Percentiles rank a stretch among this genome's conserved stretches.
Conservation (phyloP, 331 rosid species). For the Saraca asoca region DNA sequence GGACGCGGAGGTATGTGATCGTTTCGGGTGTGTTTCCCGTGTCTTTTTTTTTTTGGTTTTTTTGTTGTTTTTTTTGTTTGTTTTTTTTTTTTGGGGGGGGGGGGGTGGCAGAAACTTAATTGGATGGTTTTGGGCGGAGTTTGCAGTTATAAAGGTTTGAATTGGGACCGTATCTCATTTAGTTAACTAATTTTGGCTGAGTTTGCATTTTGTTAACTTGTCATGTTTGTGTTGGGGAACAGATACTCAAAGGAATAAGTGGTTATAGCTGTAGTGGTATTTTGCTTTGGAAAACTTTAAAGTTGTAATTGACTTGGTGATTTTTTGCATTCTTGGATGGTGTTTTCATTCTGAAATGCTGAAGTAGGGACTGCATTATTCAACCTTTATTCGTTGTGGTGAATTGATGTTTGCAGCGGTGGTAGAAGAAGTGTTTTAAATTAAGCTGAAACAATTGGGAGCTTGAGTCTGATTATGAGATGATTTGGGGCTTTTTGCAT, state of each 20-base stretch:
- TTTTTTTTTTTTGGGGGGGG: no score
- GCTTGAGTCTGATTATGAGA: constrained; percentile 1
- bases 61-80: no score
- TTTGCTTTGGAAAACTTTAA: background rate
- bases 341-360: background rate
- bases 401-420: background rate
- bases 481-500: background rate
- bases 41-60: no score
- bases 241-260: background rate
- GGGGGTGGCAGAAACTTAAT: no score
- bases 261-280: background rate
- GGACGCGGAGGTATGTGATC: no score
- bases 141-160: no score
- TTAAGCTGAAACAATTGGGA: background rate
- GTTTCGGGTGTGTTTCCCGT: no score
- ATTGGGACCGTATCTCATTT: background rate
- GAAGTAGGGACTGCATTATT: background rate
- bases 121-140: no score
- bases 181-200: background rate
- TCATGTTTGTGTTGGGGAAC: constrained; percentile 2
- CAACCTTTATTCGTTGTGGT: background rate
- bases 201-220: background rate
- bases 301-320: background rate
- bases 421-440: background rate
- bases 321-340: background rate